phyloP scores from a whole-genome alignment of 805 yeast species.

The Metschnikowia gruessii region DNA sequence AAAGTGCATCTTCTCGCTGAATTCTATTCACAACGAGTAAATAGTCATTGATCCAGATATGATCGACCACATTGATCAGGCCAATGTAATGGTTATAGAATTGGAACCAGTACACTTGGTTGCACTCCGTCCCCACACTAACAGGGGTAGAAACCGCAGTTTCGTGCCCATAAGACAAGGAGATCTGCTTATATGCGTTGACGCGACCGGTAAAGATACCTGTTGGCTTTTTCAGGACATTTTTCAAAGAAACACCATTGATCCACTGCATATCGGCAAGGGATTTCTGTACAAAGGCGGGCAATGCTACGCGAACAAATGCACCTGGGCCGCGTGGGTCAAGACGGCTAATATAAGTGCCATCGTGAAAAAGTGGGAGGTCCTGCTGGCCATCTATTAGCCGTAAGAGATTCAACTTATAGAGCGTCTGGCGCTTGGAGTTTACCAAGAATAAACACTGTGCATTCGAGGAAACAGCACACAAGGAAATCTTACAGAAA shows the following conservation, averaged over 20 bases:
- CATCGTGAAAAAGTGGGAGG: conserved; percentile 24
- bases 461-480: conserved; percentile 29
- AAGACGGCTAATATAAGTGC: conserved; percentile 27
- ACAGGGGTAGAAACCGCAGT: conserved; percentile 19
- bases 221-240: conserved; percentile 18
- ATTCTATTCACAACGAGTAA: conserved; percentile 34
- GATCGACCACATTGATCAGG: conserved; percentile 33
- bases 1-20: conserved; percentile 16
- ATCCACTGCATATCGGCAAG: conserved; percentile 23
- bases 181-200: conserved; percentile 15
- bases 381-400: conserved; percentile 6
- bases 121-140: conserved; percentile 16
- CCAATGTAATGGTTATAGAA: conserved; percentile 34
- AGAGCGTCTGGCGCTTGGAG: conserved; percentile 20
- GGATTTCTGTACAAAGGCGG: conserved; percentile 29
- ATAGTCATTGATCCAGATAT: conserved; percentile 36
- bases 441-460: conserved; percentile 18
- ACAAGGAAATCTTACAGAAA: conserved; percentile 26
- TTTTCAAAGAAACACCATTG: conserved; percentile 18
- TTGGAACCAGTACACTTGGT: conserved; percentile 41
- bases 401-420: conserved; percentile 23
- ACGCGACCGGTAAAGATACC: conserved; percentile 22
- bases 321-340: conserved; percentile 10
- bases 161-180: conserved; percentile 14
- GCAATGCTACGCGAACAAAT: conserved; percentile 30